These are phyloP conservation scores for Suhomyces vadensis DNA, from an alignment of 805 yeast species.

Conservation along the genomic window DNA sequence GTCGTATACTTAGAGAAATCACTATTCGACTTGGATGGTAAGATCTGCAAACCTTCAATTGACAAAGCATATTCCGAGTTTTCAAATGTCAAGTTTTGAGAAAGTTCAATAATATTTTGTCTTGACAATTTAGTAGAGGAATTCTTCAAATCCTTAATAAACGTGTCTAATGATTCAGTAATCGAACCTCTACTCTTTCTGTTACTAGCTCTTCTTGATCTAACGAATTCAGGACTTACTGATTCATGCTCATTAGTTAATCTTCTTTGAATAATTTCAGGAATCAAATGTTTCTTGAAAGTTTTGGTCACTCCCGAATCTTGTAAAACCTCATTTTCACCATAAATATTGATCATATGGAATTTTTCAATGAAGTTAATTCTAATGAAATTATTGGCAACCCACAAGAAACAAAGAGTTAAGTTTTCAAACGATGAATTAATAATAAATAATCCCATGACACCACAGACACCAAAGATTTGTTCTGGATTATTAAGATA, in stretches of 20 bases:
- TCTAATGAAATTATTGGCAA: conserved; percentile 62
- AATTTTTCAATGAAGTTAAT: conserved; percentile 74
- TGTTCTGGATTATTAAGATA: conserved; percentile 84
- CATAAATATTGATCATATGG: conserved; percentile 76
- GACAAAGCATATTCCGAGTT: conserved; percentile 34
- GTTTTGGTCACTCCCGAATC: conserved; percentile 52
- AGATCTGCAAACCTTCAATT: conserved; percentile 21
- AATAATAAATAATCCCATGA: conserved; percentile 73
- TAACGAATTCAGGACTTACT: conserved; percentile 15
- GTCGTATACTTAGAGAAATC: conserved; percentile 17
- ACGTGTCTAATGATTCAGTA: conserved; percentile 48
- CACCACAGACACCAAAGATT: conserved; percentile 72
- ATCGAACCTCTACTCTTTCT: conserved; percentile 32
- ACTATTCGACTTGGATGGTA: conserved; percentile 7
- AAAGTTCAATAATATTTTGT: conserved; percentile 38
- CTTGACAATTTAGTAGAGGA: conserved; percentile 35
- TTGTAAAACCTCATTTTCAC: conserved; percentile 57
- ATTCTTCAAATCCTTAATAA: conserved; percentile 41
- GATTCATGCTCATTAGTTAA: conserved; percentile 20
- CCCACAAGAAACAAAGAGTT: conserved; percentile 58
- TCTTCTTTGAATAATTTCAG: conserved; percentile 38
- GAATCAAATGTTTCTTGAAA: conserved; percentile 43
- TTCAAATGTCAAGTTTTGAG: conserved; percentile 41
- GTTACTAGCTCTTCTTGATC: conserved; percentile 20
- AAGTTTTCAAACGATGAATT: conserved; percentile 52